Evolutionary conservation across 2,329 filamentous ascomycete genomes (phyloP), one percentile per base, ranked within the genome.

Genomic region (Verticillium isaacii): DNA sequence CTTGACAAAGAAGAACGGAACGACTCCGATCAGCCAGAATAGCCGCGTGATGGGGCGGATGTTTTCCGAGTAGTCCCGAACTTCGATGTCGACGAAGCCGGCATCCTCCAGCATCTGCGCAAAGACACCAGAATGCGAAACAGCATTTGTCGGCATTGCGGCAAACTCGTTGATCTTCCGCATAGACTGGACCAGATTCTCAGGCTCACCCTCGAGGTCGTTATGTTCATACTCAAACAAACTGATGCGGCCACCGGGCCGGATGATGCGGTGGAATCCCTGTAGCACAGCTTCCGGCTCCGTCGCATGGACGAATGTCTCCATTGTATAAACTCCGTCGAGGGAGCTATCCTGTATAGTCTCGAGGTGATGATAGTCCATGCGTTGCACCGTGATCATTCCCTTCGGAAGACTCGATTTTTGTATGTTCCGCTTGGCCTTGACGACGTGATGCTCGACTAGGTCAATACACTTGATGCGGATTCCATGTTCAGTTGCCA

Each of bases 301-400:
- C 1, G 77, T 80, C 1, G 82, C 80, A 66, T 85, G 82, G 0
- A 84, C 82, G 56, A 85, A 77, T 0, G 82, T 83, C 68, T 85
- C 81, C 78, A 85, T 82, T 0, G 82, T 85, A 68, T 85, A 85
- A 32, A 81, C 71, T 3, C 82, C 82, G 60, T 85, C 81, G 52
- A 81, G 76, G 0, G 73, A 78, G 3, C 66, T 69, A 32, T 41
- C 57, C 3, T 23, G 32, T 5, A 58, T 50, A 1, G 36, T 17
- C 2, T 79, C 75, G 1, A 85, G 73, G 63, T 83, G 71, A 64
- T 85, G 82, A 65, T 85, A 85, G 65, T 85, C 80, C 69, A 76
- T 78, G 62, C 74, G 74, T 4, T 66, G 68, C 15, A 80, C 77
- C 0, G 68, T 68, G 17, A 85, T 68, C 37, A 68, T 66, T 8